phyloP scores from a whole-genome alignment of 352 stramenopile species.

The Phytophthora multivora region DNA sequence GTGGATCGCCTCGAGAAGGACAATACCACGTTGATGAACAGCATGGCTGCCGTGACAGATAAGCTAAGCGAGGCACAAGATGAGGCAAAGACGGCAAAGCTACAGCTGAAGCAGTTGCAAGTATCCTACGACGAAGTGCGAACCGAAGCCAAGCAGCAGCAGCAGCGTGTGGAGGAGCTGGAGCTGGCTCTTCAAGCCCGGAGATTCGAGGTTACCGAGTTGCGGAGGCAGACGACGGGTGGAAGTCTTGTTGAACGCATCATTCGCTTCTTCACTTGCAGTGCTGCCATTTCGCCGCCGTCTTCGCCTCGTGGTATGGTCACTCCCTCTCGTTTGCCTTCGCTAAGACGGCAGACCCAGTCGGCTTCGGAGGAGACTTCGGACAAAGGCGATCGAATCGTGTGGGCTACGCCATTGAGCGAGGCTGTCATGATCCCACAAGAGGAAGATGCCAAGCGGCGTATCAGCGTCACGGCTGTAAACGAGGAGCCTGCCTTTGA shows the following conservation, averaged over 20 bases:
- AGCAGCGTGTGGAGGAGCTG: slow-evolving; percentile 59
- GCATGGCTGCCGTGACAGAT: slow-evolving; percentile 44
- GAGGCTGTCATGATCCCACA: slow-evolving; percentile 38
- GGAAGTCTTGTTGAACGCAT: slow-evolving; percentile 63
- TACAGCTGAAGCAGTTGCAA: slow-evolving; percentile 64
- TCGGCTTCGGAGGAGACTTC: slow-evolving; percentile 35
- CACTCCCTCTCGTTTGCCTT: slow-evolving; percentile 31
- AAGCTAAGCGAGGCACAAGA: slow-evolving; percentile 46
- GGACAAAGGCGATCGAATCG: slow-evolving; percentile 34
- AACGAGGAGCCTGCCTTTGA: slow-evolving; percentile 39
- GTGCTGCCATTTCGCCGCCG: slow-evolving; percentile 49
- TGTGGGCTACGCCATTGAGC: slow-evolving; percentile 40
- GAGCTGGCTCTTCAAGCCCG: slow-evolving; percentile 60
- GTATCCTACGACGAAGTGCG: slow-evolving; percentile 57
- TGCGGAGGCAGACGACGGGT: slow-evolving; percentile 42
- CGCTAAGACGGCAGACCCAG: slow-evolving; percentile 36
- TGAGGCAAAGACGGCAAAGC: slow-evolving; percentile 48
- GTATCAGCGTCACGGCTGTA: slow-evolving; percentile 35
- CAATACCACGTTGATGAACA: slow-evolving; percentile 51
- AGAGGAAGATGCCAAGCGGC: slow-evolving; percentile 35
- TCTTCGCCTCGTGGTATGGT: slow-evolving; percentile 46
- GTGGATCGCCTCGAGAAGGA: slow-evolving; percentile 74
- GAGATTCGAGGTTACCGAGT: slow-evolving; percentile 54
- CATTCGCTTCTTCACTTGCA: slow-evolving; percentile 90
- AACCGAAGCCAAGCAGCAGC: slow-evolving; percentile 61